Evolutionary conservation across 2,329 filamentous ascomycete genomes (phyloP).

Genomic region (Pseudogymnoascus sp.): DNA sequence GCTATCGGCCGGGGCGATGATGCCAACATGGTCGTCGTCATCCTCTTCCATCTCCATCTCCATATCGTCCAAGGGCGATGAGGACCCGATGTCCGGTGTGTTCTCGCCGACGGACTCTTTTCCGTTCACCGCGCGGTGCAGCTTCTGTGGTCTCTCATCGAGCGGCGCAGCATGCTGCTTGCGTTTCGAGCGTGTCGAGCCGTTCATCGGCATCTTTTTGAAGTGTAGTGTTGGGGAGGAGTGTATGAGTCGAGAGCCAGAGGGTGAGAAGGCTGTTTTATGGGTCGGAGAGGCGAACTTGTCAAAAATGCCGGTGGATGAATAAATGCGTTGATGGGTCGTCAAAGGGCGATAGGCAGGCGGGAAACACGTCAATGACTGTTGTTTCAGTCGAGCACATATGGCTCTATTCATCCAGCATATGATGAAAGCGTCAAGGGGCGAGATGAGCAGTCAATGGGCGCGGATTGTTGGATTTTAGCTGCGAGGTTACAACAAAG

Average conservation of each 20-base stretch:
- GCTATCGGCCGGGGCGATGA: conserved; percentile 51
- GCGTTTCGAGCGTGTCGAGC: conserved; percentile 24
- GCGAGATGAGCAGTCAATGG: background rate
- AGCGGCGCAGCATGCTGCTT: conserved; percentile 25
- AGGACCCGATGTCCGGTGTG: conserved; percentile 24
- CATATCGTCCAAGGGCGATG: background rate
- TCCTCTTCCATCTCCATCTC: conserved; percentile 26
- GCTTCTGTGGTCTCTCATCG: conserved; percentile 28
- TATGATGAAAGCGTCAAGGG: background rate
- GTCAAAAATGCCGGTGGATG: background rate
- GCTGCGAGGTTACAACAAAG: conserved; percentile 1
- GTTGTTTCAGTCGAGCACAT: conserved; percentile 23
- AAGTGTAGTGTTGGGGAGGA: conserved; percentile 3
- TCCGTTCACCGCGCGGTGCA: conserved; percentile 26
- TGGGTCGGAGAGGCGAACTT: background rate
- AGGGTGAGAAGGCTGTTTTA: conserved; percentile 13
- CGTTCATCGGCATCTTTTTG: conserved; percentile 22
- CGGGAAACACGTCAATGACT: conserved; percentile 26
- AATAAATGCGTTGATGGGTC: conserved; percentile 2
- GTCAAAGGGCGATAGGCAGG: conserved; percentile 16
- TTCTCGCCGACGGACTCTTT: conserved; percentile 29
- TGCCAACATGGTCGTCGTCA: conserved; percentile 30
- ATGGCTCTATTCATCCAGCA: conserved; percentile 28
- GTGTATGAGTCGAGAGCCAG: conserved; percentile 13
- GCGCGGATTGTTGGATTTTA: background rate